phyloP scores from a whole-genome alignment of 208 protist species.

The Hexamita inflata region DNA sequence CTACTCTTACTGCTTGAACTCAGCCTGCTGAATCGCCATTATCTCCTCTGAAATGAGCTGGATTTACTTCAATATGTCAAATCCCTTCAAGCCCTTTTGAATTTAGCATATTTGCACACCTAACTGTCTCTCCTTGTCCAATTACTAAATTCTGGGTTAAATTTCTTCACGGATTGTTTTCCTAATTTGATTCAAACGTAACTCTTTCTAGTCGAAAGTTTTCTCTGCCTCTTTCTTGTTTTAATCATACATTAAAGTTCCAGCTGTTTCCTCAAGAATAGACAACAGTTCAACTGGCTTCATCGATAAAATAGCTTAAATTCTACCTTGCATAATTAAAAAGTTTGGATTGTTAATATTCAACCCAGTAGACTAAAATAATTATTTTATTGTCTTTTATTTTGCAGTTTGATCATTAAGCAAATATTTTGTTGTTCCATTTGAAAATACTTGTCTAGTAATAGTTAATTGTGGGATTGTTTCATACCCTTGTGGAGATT shows the following conservation, averaged over 20 bases:
- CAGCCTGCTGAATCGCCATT: no score
- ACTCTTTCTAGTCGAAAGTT: conserved; percentile 92
- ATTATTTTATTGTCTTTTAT: conserved; percentile 82
- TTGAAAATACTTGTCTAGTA: conserved; percentile 63
- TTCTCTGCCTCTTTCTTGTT: conserved; percentile 80
- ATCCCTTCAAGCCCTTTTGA: conserved; percentile 31
- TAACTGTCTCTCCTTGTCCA: conserved; percentile 51
- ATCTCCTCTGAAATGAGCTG: no score
- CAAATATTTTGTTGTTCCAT: conserved; percentile 84
- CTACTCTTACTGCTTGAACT: no score
- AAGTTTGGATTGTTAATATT: conserved; percentile 99
- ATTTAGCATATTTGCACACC: conserved; percentile 41
- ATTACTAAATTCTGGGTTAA: conserved; percentile 60
- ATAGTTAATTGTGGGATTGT: conserved; percentile 83
- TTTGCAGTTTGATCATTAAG: conserved; percentile 91
- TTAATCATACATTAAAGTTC: conserved; percentile 93
- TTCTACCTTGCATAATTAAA: conserved; percentile 97
- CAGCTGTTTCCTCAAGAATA: conserved; percentile 96
- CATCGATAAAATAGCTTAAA: conserved; percentile 96
- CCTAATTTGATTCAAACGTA: conserved; percentile 90
- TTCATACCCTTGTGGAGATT: conserved; percentile 87
- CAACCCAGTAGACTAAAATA: conserved; percentile 97
- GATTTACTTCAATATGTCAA: no score
- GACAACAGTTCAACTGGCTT: conserved; percentile 89
- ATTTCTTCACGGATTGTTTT: conserved; percentile 66